Evolutionary conservation across 2,329 filamentous ascomycete species (phyloP), one percentile per base, ranked within the genome.

Genomic region (Aspergillus transmontanensis): DNA sequence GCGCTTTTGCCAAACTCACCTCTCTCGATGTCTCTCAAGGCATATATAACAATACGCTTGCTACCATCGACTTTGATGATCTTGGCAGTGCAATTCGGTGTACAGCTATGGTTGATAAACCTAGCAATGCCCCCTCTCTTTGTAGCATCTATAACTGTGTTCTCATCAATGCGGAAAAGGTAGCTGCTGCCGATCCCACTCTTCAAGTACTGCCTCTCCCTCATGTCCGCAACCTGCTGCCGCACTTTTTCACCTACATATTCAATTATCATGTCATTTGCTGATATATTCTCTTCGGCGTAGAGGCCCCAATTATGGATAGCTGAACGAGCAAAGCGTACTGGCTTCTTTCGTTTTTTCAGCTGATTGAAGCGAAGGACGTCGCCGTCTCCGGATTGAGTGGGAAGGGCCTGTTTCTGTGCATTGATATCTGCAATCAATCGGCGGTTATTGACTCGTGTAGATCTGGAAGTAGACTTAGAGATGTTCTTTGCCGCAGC

Each of bases 231-330:
- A 64, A 99, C 95, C 74, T 96, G 93, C 79, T 99, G 95, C 62
- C 95, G 89, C 43, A 99, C 93, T 78, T 97, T 95, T 81, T 99
- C 95, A 64, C 95, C 95, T 12, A 99, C 95, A 76, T 99, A 99
- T 81, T 99, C 95, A 74, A 99, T 99, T 76, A 99, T 99, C 93
- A 99, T 97, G 79, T 99, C 95, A 77, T 97, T 96, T 76, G 94
- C 93, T 64, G 91, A 87, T 67, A 99, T 99, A 75, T 96, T 95
- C 80, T 99, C 95, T 84, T 97, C 94, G 4, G 95, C 94, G 75
- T 99, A 99, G 32, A 99, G 82, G 32, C 95, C 95, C 95, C 95
- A 99, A 73, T 97, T 98, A 80, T 99, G 95, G 72, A 99, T 99
- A 53, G 95, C 95, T 58, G 95, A 99, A 51, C 95, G 88, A 62